Percentiles rank a stretch among this genome's conserved stretches.
Evolutionary conservation across 1,139 yeast genomes (phyloP).

Genomic region (Magnusiomyces starmeri): DNA sequence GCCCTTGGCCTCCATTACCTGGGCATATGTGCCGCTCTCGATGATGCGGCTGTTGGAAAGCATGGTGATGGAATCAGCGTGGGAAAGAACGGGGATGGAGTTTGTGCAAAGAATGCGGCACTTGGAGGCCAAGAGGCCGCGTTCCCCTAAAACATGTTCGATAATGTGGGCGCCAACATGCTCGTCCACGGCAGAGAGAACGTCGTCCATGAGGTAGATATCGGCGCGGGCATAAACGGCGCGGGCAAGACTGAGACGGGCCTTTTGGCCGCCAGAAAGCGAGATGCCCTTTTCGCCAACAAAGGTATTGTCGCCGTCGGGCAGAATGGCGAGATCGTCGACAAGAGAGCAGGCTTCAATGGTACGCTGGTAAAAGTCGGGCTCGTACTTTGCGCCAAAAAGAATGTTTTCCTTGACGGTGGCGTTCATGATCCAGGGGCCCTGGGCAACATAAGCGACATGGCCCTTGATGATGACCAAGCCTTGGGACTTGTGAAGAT

Average conservation of each 20-base stretch:
- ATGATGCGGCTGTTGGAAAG: constrained; percentile 67
- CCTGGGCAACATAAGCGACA: constrained; percentile 86
- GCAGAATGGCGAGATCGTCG: constrained; percentile 70
- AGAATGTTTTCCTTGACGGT: constrained; percentile 81
- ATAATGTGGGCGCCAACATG: constrained; percentile 85
- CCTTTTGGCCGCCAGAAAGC: constrained; percentile 95
- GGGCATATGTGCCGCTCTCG: constrained; percentile 68
- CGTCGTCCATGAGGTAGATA: constrained; percentile 81
- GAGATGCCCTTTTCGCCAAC: constrained; percentile 98
- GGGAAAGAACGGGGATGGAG: constrained; percentile 73
- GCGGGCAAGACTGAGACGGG: constrained; percentile 85
- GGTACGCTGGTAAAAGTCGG: constrained; percentile 69
- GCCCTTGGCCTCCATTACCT: constrained; percentile 45
- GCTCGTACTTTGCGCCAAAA: constrained; percentile 82
- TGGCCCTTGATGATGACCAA: constrained; percentile 66
- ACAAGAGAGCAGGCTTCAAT: constrained; percentile 82
- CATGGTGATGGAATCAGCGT: constrained; percentile 69
- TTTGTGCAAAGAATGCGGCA: constrained; percentile 84
- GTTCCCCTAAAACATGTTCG: constrained; percentile 70
- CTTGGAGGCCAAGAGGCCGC: constrained; percentile 69
- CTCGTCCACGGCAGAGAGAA: constrained; percentile 92
- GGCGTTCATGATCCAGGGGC: constrained; percentile 96
- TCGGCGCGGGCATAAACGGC: constrained; percentile 96
- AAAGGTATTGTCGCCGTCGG: constrained; percentile 83
- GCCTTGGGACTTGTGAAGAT: constrained; percentile 73